A percentile compares a stretch with the other conserved stretches of the same genome.
These are phyloP conservation scores for Rhizophlyctis rosea DNA, from an alignment of 192 early-diverging fungal species.

Conservation along the genomic window DNA sequence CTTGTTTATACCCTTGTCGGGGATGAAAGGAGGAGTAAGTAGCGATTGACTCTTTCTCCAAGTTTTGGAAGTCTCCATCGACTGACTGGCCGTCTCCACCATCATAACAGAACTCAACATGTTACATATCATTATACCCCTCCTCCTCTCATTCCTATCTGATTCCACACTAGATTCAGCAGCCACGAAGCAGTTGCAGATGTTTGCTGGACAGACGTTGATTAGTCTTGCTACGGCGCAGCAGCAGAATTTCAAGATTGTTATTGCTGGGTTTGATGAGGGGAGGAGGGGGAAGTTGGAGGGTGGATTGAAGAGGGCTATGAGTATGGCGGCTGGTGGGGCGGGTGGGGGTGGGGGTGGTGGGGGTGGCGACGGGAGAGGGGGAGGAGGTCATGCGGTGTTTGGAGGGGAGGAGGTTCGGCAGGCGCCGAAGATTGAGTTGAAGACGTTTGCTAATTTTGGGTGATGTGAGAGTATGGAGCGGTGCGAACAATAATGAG, in stretches of 20 bases:
- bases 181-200: not conserved
- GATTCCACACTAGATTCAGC: not conserved
- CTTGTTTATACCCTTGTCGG: slow-evolving; percentile 12
- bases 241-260: slow-evolving; percentile 17
- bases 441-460: slow-evolving; percentile 36
- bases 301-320: slow-evolving; percentile 24
- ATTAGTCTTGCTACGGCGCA: slow-evolving; percentile 27
- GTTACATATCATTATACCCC: slow-evolving; percentile 19
- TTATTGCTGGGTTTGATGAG: slow-evolving; percentile 19
- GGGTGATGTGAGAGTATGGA: too few relatives aligned
- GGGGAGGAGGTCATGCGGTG: too few relatives aligned
- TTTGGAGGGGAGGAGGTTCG: too few relatives aligned
- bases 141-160: slow-evolving; percentile 12
- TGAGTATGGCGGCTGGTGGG: not conserved
- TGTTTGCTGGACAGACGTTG: slow-evolving; percentile 13
- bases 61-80: too few relatives aligned
- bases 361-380: not conserved
- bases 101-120: not conserved
- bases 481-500: too few relatives aligned
- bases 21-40: slow-evolving; percentile 9
- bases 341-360: not conserved
- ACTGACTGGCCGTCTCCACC: not conserved
- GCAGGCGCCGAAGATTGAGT: slow-evolving; percentile 33
- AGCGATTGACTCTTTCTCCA: too few relatives aligned
- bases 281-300: slow-evolving; percentile 19